Evolutionary conservation across 768 basidiomycete genomes (phyloP), one percentile per base, ranked within the genome.

Genomic region (Russula virescens): DNA sequence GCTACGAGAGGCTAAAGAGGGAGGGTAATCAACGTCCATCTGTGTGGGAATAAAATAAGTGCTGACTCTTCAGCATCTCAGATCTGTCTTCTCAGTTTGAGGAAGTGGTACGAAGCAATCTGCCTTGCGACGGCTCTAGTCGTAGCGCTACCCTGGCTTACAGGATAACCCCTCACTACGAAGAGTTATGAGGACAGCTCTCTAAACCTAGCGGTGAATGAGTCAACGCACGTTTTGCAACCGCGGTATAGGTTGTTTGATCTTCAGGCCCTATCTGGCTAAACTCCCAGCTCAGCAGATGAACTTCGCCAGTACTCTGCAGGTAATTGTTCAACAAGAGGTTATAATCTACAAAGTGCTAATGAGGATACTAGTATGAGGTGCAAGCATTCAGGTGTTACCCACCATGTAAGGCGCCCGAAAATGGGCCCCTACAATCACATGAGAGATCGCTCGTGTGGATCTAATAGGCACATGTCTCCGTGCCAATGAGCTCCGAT

Each of bases 321-420:
- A 66, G 49, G 63, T 66, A 60, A n/a, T 64, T 66, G 49, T 66
- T 66, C 42, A 66, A 55, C 48, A 66, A 53, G 53, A 66, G 65
- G 38, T 64, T 55, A 26, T 66, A 66, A 50, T 66, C 65, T 64
- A 43, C 10, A 21, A 14, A 25, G 42, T 11, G 31, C 31, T 21
- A 3, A 42, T 63, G 40, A 60, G 53, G 21, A 55, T 23, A 14
- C 2, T n/a, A n/a, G n/a, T n/a, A n/a, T n/a, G 47, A 23, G 46
- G 19, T 50, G 7, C 42, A 7, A 42, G 49, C n/a, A 26, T 23
- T 47, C 5, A 34, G 16, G 34, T 45, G 8, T 25, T 25, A 3
- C 63, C 6, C 31, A 64, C 63, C 63, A 31, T n/a, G n/a, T n/a
- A n/a, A n/a, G n/a, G n/a, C n/a, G n/a, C n/a, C n/a, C n/a, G n/a